These are phyloP conservation scores for Cajanus cajan DNA, from an alignment of 306 rosid genomes.

Conservation along the genomic window DNA sequence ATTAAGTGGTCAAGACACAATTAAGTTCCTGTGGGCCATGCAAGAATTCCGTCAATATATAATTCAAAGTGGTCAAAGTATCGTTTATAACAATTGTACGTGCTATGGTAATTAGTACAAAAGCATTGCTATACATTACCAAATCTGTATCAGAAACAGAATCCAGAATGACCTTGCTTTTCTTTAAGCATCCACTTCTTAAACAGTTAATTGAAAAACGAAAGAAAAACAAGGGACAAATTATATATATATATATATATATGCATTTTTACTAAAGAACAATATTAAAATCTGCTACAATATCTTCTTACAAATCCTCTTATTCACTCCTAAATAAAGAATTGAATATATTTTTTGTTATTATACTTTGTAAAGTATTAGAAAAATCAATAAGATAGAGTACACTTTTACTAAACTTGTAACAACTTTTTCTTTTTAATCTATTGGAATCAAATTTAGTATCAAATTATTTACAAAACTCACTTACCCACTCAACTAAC, in stretches of 20 bases:
- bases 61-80: not conserved
- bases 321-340: not conserved
- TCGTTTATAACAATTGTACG: not conserved
- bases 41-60: not conserved
- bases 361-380: not conserved
- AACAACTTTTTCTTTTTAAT: no score
- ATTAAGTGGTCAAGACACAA: no score
- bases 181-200: not conserved
- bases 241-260: no score
- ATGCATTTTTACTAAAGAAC: not conserved
- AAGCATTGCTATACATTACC: not conserved
- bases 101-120: not conserved
- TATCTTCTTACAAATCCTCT: not conserved
- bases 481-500: no score
- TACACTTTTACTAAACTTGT: not conserved
- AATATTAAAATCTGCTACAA: not conserved
- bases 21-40: not conserved
- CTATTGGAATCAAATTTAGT: no score
- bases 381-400: not conserved
- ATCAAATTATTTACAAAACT: no score
- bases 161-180: not conserved
- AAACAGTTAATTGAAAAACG: not conserved
- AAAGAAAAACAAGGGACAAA: not conserved
- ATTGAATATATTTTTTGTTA: not conserved
- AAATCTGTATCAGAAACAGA: not conserved